Evolutionary conservation across 176 grass and related monocot species (phyloP).

Genomic region (Themeda triandra): DNA sequence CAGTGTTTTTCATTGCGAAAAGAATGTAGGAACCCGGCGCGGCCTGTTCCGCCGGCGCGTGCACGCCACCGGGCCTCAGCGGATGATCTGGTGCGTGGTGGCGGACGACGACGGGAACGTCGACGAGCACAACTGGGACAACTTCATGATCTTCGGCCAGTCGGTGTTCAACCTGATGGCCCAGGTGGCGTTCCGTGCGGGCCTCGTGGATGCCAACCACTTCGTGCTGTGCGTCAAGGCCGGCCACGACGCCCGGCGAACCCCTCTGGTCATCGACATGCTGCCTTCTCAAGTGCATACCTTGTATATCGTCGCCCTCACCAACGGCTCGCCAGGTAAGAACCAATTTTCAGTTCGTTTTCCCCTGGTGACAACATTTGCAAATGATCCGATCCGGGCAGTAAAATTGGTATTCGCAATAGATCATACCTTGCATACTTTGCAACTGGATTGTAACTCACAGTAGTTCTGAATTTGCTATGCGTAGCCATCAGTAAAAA

Average conservation of each 20-base stretch:
- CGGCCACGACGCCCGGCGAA: background rate
- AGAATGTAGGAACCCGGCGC: background rate
- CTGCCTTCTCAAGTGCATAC: background rate
- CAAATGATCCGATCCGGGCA: background rate
- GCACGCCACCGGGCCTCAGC: too few relatives aligned
- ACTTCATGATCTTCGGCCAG: background rate
- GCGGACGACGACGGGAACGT: background rate
- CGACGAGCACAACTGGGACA: background rate
- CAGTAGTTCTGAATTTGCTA: background rate
- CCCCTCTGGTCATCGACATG: conserved; percentile 18
- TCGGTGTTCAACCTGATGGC: background rate
- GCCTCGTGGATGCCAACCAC: background rate
- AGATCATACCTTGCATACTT: too few relatives aligned
- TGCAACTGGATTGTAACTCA: background rate
- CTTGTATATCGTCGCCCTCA: background rate
- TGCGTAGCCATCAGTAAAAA: background rate
- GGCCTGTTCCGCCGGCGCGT: background rate
- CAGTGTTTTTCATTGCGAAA: background rate
- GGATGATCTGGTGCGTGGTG: background rate
- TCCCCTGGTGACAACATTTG: background rate
- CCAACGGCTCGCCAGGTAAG: background rate
- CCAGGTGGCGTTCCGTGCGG: background rate
- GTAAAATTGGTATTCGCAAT: background rate
- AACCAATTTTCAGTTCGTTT: background rate
- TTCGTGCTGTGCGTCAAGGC: background rate